These are phyloP conservation scores for Calocybe gambosa DNA, from an alignment of 1,284 basidiomycete species.

Conservation along the genomic window DNA sequence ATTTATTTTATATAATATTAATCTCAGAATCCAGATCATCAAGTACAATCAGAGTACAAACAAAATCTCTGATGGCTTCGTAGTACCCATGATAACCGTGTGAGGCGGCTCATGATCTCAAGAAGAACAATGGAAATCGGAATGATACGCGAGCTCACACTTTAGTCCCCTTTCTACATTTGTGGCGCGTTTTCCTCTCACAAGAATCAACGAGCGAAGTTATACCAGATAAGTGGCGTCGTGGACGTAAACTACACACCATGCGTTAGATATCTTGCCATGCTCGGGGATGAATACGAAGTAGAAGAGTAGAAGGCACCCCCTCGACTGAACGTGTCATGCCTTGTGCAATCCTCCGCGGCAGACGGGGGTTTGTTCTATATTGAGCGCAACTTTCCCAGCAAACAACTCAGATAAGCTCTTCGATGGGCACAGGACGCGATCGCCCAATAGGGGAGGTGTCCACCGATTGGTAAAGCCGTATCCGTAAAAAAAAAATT, in stretches of 20 bases:
- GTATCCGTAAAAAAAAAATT: neutral
- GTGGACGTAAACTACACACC: constrained; percentile 26
- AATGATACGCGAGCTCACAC: constrained; percentile 20
- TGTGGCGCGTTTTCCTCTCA: constrained; percentile 25
- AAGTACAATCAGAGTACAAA: constrained; percentile 16
- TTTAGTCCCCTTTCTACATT: constrained; percentile 18
- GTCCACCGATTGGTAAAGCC: neutral
- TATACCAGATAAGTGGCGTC: constrained; percentile 34
- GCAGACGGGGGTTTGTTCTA: constrained; percentile 32
- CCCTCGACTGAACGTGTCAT: constrained; percentile 25
- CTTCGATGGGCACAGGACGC: constrained; percentile 7
- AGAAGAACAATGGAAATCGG: constrained; percentile 11
- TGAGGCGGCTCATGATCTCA: constrained; percentile 18
- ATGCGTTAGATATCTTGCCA: constrained; percentile 22
- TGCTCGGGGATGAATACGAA: constrained; percentile 18
- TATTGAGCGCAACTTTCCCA: constrained; percentile 29
- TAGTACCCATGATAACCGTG: constrained; percentile 18
- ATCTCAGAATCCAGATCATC: constrained; percentile 13
- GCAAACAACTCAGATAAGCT: constrained; percentile 23
- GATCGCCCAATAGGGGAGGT: constrained; percentile 4
- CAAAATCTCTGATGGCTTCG: constrained; percentile 14
- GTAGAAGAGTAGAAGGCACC: constrained; percentile 20
- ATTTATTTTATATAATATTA: neutral
- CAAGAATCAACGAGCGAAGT: constrained; percentile 22
- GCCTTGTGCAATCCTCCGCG: constrained; percentile 36